phyloP scores from a whole-genome alignment of 371 early-diverging fungal genomes.

The Haplosporangium sp. region DNA sequence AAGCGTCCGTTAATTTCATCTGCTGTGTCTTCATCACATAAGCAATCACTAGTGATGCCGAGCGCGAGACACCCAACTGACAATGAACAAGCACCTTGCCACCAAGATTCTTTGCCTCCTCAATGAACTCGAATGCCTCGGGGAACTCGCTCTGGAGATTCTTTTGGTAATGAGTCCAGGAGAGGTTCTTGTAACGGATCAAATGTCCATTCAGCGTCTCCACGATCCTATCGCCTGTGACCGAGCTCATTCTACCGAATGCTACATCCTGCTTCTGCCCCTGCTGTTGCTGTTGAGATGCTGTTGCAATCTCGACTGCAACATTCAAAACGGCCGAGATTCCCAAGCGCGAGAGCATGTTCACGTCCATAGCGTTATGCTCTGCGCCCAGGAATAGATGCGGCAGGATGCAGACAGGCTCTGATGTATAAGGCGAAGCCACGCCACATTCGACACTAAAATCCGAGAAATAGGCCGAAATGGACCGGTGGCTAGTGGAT shows the following conservation, averaged over 20 bases:
- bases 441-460: constrained; percentile 46
- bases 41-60: constrained; percentile 88
- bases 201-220: constrained; percentile 12
- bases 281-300: constrained; percentile 20
- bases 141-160: constrained; percentile 73
- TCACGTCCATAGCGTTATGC: constrained; percentile 61
- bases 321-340: constrained; percentile 78
- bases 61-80: constrained; percentile 90
- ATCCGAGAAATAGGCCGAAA: constrained; percentile 50
- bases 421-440: constrained; percentile 55
- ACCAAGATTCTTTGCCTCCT: constrained; percentile 65
- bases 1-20: constrained; percentile 76
- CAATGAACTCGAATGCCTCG: constrained; percentile 77
- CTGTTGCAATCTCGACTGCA: constrained; percentile 68
- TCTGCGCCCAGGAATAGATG: constrained; percentile 77
- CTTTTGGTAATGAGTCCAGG: constrained; percentile 85
- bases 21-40: constrained; percentile 82
- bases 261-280: constrained; percentile 5
- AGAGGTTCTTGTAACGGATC: constrained; percentile 71
- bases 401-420: constrained; percentile 73
- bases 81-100: constrained; percentile 86
- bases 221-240: constrained; percentile 12
- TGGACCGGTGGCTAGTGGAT: constrained; percentile 37
- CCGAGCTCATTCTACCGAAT: neutral
- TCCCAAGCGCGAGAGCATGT: constrained; percentile 55